These are phyloP conservation scores for Aspergillus fumigatus DNA, from an alignment of 2,329 filamentous ascomycete genomes.

Conservation along the genomic window DNA sequence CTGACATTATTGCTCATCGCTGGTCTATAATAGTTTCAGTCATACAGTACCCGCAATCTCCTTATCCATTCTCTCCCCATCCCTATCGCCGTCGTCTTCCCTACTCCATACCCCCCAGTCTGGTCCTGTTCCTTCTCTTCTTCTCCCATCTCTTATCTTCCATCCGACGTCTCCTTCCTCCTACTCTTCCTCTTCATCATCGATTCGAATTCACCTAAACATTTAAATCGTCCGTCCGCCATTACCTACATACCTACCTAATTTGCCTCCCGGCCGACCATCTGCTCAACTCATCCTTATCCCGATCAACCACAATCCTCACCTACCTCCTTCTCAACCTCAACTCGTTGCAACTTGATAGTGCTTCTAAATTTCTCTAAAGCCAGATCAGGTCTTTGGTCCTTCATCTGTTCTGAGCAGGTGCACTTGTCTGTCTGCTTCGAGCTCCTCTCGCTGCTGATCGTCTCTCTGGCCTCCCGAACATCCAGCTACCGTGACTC, in stretches of 20 bases:
- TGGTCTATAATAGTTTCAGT: slow-evolving; percentile 1
- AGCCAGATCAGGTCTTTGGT: slow-evolving; percentile 4
- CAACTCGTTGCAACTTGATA: slow-evolving; percentile 6
- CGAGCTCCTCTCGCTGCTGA: slow-evolving; percentile 5
- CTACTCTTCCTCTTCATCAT: slow-evolving; percentile 15
- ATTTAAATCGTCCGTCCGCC: slow-evolving; percentile 7
- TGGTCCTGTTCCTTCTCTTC: slow-evolving; percentile 15
- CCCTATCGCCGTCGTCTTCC: slow-evolving; percentile 10
- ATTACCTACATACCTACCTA: slow-evolving; percentile 9
- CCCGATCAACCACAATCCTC: slow-evolving; percentile 7
- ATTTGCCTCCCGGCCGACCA: slow-evolving; percentile 3
- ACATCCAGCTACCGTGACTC: slow-evolving; percentile 18
- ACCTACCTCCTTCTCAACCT: slow-evolving; percentile 6
- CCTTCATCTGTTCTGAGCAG: slow-evolving; percentile 13
- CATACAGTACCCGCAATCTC: slow-evolving; percentile 4
- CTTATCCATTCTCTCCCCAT: slow-evolving; percentile 14
- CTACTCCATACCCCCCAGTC: slow-evolving; percentile 9
- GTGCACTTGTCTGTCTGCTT: slow-evolving; percentile 11
- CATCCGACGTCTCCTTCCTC: slow-evolving; percentile 15
- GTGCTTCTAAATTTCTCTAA: slow-evolving; percentile 3
- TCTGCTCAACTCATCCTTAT: slow-evolving; percentile 6
- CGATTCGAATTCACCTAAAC: slow-evolving; percentile 6
- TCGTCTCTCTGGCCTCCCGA: slow-evolving; percentile 11
- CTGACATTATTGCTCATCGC: slow-evolving; percentile 4
- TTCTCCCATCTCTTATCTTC: slow-evolving; percentile 15